Base-by-base conservation (phyloP, 2,329 filamentous ascomycete genomes). In the Fusarium papillatum region DNA sequence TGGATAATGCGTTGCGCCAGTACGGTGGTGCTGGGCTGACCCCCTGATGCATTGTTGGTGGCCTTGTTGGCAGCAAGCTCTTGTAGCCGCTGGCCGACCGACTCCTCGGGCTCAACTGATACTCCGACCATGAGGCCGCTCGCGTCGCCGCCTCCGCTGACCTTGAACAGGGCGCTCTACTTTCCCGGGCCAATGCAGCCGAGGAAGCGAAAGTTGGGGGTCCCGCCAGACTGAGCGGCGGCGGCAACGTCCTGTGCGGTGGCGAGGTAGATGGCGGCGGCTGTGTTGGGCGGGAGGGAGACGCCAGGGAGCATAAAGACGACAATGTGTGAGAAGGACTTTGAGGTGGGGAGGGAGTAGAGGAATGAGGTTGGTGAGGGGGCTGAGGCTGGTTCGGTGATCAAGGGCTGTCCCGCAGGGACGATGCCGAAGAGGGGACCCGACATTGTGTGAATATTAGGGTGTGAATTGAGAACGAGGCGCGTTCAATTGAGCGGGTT, bases 1-100 rank as follows among this genome's bases (percentile, higher is more conserved):
- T 95, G 94, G 80, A 99, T 98, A 79, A 99, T 98, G 75, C 95
- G 89, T 85, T 98, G 95, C 36, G 97, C 97, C 29, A 99, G 88
- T 3, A 95, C 87, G 75, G 95, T 92, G 1, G 95, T 97, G n/a
- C 90, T 88, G 2, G 92, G 87, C 59, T 86, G 85, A 34, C 82
- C 80, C 71, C 80, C 72, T 73, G 82, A 64, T 16, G 72, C 24
- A n/a, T 16, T 34, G 17, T 24, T 48, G n/a, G 24, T 55, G 11
- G 73, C 60, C 70, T 84, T 85, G 53, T 53, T 79, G 26, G 81
- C 80, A 19, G 81, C 87, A 31, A 95, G 85, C 66, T 90, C 87
- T 34, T 92, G 89, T 68, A 98, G 86, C 73, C 94, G 92, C 60
- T 89, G 88, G 10, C 91, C 91, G 13, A 98, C 94, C n/a, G 90